These are phyloP conservation scores for Citeromyces hawaiiensis DNA, from an alignment of 1,139 yeast genomes.

Conservation along the genomic window DNA sequence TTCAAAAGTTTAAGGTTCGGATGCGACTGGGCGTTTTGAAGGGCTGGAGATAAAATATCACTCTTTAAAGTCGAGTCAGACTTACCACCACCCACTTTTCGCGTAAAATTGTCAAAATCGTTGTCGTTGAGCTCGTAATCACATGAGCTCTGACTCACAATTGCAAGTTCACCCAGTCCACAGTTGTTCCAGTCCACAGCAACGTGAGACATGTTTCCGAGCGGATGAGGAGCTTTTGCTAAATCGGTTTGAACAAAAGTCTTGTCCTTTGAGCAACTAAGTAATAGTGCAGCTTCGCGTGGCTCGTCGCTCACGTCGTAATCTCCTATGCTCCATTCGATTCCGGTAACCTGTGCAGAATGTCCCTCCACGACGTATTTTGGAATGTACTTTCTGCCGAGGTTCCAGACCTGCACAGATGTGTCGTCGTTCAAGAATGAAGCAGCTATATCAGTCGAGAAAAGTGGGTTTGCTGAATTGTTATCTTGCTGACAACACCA, in stretches of 20 bases:
- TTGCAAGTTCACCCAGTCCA: conserved; percentile 30
- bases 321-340: conserved; percentile 19
- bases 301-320: background rate
- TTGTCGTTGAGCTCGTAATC: conserved; percentile 22
- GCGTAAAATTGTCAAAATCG: background rate
- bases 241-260: conserved; percentile 44
- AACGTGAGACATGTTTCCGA: conserved; percentile 37
- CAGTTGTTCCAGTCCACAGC: conserved; percentile 42
- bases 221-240: conserved; percentile 30
- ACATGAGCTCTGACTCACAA: conserved; percentile 35
- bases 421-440: conserved; percentile 71
- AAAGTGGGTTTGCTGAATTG: conserved; percentile 15
- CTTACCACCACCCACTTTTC: background rate
- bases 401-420: conserved; percentile 58
- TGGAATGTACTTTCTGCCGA: conserved; percentile 67
- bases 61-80: background rate
- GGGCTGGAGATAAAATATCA: background rate
- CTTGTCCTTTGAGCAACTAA: conserved; percentile 41
- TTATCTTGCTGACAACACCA: conserved; percentile 40
- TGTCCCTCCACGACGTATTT: conserved; percentile 46
- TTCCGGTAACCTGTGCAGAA: conserved; percentile 32
- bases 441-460: conserved; percentile 58
- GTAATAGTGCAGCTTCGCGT: conserved; percentile 32
- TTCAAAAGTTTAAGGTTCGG: background rate
- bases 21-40: background rate